Conservation (phyloP, 2,329 filamentous ascomycete genomes). For the Penicillium polonicum region DNA sequence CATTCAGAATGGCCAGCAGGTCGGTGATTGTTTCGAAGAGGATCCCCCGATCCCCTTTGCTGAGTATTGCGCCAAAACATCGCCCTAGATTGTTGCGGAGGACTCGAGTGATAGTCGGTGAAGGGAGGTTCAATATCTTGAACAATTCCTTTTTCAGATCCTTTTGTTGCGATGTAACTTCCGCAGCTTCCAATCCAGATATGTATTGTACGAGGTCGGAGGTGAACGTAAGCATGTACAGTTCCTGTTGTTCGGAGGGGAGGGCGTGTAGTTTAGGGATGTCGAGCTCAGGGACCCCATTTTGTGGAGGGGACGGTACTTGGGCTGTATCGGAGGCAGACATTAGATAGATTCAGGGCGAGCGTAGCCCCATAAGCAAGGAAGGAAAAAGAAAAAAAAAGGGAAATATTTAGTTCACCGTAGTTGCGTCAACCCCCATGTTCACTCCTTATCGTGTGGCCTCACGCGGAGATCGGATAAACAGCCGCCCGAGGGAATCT, state of each 20-base stretch:
- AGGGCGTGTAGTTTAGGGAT: conserved; percentile 83
- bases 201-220: conserved; percentile 81
- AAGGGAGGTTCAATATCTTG: conserved; percentile 79
- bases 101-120: conserved; percentile 80
- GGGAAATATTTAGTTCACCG: background rate
- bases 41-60: conserved; percentile 82
- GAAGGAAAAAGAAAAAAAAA: conserved; percentile 5
- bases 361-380: conserved; percentile 15
- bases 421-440: conserved; percentile 14
- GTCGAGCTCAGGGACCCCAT: conserved; percentile 67
- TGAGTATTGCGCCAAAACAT: conserved; percentile 79
- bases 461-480: conserved; percentile 33
- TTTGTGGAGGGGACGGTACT: conserved; percentile 36
- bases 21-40: conserved; percentile 95
- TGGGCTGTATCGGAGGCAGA: conserved; percentile 38
- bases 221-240: conserved; percentile 87
- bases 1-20: conserved; percentile 68
- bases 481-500: conserved; percentile 20
- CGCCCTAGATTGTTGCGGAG: conserved; percentile 85
- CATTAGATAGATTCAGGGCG: conserved; percentile 32
- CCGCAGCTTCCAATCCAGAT: conserved; percentile 66
- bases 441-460: conserved; percentile 25
- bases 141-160: conserved; percentile 93
- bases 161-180: conserved; percentile 83
- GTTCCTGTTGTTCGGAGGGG: conserved; percentile 90